Percentiles rank a stretch among this genome's conserved stretches.
Conservation (phyloP, 2,329 filamentous ascomycete genomes). For the Graphilbum ipis-grandicollis region DNA sequence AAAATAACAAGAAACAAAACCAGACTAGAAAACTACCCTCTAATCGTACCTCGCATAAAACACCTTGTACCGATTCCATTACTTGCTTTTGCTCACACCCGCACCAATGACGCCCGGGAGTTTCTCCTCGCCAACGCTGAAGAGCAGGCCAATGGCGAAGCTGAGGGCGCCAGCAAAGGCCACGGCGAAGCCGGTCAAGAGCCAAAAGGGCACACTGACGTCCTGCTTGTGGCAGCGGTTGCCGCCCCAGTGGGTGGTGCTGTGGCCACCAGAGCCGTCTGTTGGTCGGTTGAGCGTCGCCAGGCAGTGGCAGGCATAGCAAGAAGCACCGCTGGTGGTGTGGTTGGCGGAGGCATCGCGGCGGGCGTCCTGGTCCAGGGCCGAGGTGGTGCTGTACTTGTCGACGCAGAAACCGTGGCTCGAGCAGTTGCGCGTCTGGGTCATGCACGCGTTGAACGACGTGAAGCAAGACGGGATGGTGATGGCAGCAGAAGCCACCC, state of each 20-base stretch:
- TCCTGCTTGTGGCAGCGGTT: slow-evolving; percentile 82
- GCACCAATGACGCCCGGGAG: slow-evolving; percentile 92
- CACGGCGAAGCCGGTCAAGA: slow-evolving; percentile 62
- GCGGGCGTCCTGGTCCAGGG: slow-evolving; percentile 13
- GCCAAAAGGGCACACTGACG: slow-evolving; percentile 74
- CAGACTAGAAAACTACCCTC: background rate
- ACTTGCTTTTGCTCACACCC: slow-evolving; percentile 63
- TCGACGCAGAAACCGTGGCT: slow-evolving; percentile 62
- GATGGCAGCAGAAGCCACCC: slow-evolving; percentile 15
- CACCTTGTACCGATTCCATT: slow-evolving; percentile 8
- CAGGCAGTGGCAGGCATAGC: slow-evolving; percentile 66
- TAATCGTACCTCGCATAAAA: background rate
- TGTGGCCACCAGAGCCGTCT: slow-evolving; percentile 19
- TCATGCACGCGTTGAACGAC: slow-evolving; percentile 48
- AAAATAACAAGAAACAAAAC: background rate
- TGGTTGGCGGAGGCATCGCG: slow-evolving; percentile 2
- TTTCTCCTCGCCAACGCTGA: slow-evolving; percentile 69
- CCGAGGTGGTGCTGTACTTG: slow-evolving; percentile 35
- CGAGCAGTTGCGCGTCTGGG: slow-evolving; percentile 61
- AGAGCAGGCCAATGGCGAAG: slow-evolving; percentile 62
- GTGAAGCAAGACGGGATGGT: slow-evolving; percentile 58
- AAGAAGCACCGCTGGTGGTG: slow-evolving; percentile 21
- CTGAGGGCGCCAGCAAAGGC: slow-evolving; percentile 49
- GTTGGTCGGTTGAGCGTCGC: slow-evolving; percentile 27
- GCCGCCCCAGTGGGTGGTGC: slow-evolving; percentile 61